Base-by-base conservation (phyloP, 768 basidiomycete genomes). In the Kondoa subrosea region DNA sequence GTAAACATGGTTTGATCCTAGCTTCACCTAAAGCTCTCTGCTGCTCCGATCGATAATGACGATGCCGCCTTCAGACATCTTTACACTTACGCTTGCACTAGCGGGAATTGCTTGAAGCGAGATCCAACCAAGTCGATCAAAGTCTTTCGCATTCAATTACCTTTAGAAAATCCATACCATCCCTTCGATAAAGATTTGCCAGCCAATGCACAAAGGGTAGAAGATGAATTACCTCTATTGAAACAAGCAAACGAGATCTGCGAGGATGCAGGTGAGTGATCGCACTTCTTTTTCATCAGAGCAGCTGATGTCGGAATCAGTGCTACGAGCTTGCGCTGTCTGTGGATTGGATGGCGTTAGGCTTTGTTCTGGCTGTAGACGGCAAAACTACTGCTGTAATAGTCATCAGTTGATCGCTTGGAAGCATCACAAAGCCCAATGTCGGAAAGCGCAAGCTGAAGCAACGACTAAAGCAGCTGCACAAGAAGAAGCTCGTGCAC, bases 131-230 rank as follows among this genome's bases (percentile, higher is more conserved):
- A 50, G 40, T 50, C 40, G 40, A 57, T 61, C 4, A 34, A 50
- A 27, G 68, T 68, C 2, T 66, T 67, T 61, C 33, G 68, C 17
- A 14, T 56, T 14, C 68, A 68, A 66, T 33, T 68, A 25, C 68
- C 68, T n/a, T 31, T 14, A 8, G 66, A 29, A 2, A 68, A 68
- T 27, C 61, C 34, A 15, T 68, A 56, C 32, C 65, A 68, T 34
- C 64, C 64, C 25, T 34, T 68, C 25, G 31, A 57, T 2, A 40
- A 12, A 63, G 59, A 33, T 17, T 57, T 40, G 63, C 26, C 29
- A 27, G 40, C 26, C 67, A 68, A 56, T 40, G 62, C 16, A 64
- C 65, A 27, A 65, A 65, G 29, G 67, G 65, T 27, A 68, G 65
- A 56, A 56, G 58, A 66, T 68, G 68, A 65, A 32, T 57, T 56